Evolutionary conservation across 1,284 basidiomycete genomes (phyloP), one percentile per base, ranked within the genome.

Genomic region (Cystobasidium pallidum): DNA sequence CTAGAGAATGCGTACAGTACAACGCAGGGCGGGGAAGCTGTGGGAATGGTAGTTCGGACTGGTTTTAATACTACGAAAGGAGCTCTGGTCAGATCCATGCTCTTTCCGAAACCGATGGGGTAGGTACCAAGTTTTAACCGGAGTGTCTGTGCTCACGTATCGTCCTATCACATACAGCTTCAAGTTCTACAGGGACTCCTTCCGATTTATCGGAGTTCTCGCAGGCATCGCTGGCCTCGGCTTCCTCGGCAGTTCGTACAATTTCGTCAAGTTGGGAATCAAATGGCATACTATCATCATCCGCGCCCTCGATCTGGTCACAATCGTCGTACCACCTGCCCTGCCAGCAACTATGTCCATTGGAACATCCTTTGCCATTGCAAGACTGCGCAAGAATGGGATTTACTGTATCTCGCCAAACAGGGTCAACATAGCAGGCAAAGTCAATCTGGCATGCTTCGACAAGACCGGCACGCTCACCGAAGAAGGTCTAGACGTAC

Each of bases 391-490:
- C 71, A 92, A 91, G 79, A 83, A 85, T 3, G 92, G 91, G 36
- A 91, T 99, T 73, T 99, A 92, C 83, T 99, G 96, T 81, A 98
- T 98, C 75, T 94, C 95, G 4, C 96, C 96, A 0, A 96, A 90
- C 77, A 86, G 96, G 36, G 92, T 99, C 78, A 99, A 99, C 79
- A 89, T 99, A 62, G 93, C 89, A 2, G 96, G 96, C 36, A 96
- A 97, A 82, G 86, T 99, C 83, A 98, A 99, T 76, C 91, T 99
- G 8, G 95, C 94, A 78, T 98, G 94, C 81, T 99, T 99, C 79
- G 96, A 99, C 85, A 99, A 99, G 84, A 99, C 96, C 0, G 96
- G 96, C 1, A 99, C 96, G 0, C 85, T 99, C 19, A 99, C 96
- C 0, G 96, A 98, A 81, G 96, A 99, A 76, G 96, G 96, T 0